phyloP scores from a whole-genome alignment of 2,329 filamentous ascomycete species.

The Fonsecaea monophora region DNA sequence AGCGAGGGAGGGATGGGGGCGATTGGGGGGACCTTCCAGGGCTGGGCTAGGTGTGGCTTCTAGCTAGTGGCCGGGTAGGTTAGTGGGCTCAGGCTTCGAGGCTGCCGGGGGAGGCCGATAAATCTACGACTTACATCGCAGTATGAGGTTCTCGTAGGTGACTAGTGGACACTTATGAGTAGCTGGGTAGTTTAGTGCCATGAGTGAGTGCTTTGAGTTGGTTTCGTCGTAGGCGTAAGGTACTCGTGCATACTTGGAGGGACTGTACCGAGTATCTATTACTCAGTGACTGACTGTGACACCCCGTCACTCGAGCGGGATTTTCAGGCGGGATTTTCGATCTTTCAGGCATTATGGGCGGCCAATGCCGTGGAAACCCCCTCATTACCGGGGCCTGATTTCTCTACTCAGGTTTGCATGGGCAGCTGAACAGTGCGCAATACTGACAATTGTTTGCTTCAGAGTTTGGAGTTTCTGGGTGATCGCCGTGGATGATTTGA shows the following conservation, averaged over 20 bases:
- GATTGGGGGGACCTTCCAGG: neutral
- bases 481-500: neutral
- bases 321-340: too few relatives aligned
- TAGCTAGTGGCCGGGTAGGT: conserved; percentile 11
- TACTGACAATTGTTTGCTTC: neutral
- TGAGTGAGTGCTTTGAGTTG: too few relatives aligned
- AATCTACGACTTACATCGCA: neutral
- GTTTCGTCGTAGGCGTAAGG: too few relatives aligned
- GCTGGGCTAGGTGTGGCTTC: conserved; percentile 2
- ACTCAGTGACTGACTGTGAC: too few relatives aligned
- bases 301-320: too few relatives aligned
- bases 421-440: neutral
- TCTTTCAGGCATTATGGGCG: neutral
- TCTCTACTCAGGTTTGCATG: neutral
- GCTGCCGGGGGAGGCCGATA: conserved; percentile 16
- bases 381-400: neutral
- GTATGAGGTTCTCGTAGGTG: too few relatives aligned
- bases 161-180: too few relatives aligned
- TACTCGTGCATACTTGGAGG: too few relatives aligned
- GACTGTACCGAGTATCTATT: too few relatives aligned
- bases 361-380: neutral
- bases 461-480: neutral
- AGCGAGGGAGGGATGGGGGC: neutral
- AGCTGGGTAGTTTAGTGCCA: too few relatives aligned
- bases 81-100: conserved; percentile 1